These are phyloP conservation scores for Allium cepa DNA, from an alignment of 106 monocot species.

Conservation along the genomic window DNA sequence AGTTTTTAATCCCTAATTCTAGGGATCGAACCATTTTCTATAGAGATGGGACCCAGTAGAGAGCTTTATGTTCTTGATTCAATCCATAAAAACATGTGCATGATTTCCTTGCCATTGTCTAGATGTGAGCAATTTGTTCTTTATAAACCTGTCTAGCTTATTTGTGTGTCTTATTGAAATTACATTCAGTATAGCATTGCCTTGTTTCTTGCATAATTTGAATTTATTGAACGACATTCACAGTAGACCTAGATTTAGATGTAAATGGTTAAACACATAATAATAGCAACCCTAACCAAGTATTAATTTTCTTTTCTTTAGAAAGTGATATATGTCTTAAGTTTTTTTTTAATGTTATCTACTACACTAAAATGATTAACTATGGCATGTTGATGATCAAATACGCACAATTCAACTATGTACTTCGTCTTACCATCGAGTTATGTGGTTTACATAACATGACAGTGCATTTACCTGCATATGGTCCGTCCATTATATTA, in stretches of 20 bases:
- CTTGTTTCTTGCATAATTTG: not conserved
- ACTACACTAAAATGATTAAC: too few species aligned
- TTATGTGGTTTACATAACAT: not conserved
- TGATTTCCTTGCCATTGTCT: slow-evolving; percentile 67
- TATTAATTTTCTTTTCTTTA: too few species aligned
- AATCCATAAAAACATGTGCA: slow-evolving; percentile 76
- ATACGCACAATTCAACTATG: not conserved
- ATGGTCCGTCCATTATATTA: not conserved
- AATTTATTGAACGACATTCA: not conserved
- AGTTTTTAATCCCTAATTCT: slow-evolving; percentile 8
- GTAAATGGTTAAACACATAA: not conserved
- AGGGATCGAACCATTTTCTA: slow-evolving; percentile 84
- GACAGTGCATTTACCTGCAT: not conserved
- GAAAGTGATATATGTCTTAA: too few species aligned
- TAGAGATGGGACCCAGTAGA: slow-evolving; percentile 64
- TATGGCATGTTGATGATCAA: not conserved
- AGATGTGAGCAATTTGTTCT: slow-evolving; percentile 51
- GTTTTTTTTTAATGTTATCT: too few species aligned
- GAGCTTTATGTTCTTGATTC: slow-evolving; percentile 87
- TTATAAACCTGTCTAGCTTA: not conserved
- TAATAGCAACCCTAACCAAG: not conserved
- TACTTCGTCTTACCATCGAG: not conserved
- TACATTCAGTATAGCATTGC: not conserved
- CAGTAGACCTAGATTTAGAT: not conserved
- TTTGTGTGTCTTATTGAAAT: not conserved